phyloP scores from a whole-genome alignment of 1,139 yeast species.

The Yamadazyma siamensis region DNA sequence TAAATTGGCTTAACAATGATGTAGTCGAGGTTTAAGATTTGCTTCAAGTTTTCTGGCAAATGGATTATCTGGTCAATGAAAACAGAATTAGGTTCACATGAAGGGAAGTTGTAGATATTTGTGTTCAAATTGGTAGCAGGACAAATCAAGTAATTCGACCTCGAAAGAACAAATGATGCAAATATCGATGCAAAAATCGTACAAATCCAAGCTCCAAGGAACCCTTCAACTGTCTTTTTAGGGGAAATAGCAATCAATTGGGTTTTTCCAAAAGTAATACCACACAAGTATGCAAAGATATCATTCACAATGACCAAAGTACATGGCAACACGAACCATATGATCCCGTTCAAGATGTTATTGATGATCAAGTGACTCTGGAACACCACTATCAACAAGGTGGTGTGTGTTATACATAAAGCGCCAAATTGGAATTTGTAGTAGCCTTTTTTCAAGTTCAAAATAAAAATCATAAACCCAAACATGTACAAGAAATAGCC shows the following conservation, averaged over 20 bases:
- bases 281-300: conserved; percentile 94
- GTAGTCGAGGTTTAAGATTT: conserved; percentile 23
- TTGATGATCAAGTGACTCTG: conserved; percentile 93
- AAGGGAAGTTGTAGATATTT: conserved; percentile 41
- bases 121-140: conserved; percentile 73
- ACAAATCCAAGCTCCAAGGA: conserved; percentile 95
- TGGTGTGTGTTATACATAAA: conserved; percentile 92
- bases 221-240: conserved; percentile 96
- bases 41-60: conserved; percentile 66
- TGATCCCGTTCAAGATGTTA: conserved; percentile 84
- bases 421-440: conserved; percentile 92
- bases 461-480: conserved; percentile 88
- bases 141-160: conserved; percentile 77
- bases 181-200: conserved; percentile 74
- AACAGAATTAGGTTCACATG: conserved; percentile 84
- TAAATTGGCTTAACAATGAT: conserved; percentile 80
- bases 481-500: conserved; percentile 80
- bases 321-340: conserved; percentile 93
- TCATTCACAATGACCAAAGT: conserved; percentile 92
- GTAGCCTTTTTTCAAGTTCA: conserved; percentile 84
- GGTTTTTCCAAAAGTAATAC: conserved; percentile 92
- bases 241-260: conserved; percentile 93
- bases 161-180: conserved; percentile 61
- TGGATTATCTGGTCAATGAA: conserved; percentile 76
- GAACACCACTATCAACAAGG: conserved; percentile 81